Evolutionary conservation across 108 stramenopile species (phyloP).

Genomic region (Ochromonas danica): DNA sequence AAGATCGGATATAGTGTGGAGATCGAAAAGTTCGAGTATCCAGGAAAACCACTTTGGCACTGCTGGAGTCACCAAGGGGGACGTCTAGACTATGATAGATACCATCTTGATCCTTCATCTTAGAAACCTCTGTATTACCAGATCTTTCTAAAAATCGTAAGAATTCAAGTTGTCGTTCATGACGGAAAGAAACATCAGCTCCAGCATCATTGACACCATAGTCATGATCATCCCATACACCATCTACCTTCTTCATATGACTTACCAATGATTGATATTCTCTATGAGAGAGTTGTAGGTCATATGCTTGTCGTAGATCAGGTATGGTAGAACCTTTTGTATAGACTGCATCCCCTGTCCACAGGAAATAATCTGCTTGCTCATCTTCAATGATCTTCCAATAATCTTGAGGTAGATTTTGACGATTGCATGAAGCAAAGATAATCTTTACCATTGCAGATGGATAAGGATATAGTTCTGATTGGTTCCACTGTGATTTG

Average conservation of each 20-base stretch:
- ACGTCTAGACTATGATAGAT: slow-evolving; percentile 19
- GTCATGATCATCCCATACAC: slow-evolving; percentile 54
- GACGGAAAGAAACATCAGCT: neutral
- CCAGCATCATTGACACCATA: slow-evolving; percentile 44
- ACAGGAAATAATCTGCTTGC: slow-evolving; percentile 46
- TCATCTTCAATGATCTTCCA: slow-evolving; percentile 44
- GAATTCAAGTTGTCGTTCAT: slow-evolving; percentile 9
- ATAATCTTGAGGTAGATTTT: slow-evolving; percentile 35
- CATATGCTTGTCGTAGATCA: slow-evolving; percentile 28
- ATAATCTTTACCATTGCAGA: too few relatives aligned
- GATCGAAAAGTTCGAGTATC: slow-evolving; percentile 53
- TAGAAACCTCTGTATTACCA: neutral
- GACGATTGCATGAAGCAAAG: slow-evolving; percentile 52
- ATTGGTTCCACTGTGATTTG: too few relatives aligned
- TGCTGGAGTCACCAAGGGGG: neutral
- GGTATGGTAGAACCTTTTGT: neutral
- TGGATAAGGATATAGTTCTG: too few relatives aligned
- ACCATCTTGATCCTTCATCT: slow-evolving; percentile 3
- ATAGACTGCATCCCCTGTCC: slow-evolving; percentile 55
- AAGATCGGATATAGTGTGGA: slow-evolving; percentile 42
- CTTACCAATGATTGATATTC: slow-evolving; percentile 43
- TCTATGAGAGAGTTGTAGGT: slow-evolving; percentile 33
- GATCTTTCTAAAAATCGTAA: slow-evolving; percentile 10
- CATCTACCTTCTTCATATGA: slow-evolving; percentile 42
- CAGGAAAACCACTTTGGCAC: slow-evolving; percentile 42